Evolutionary conservation across 495 filamentous ascomycete genomes (phyloP).

Genomic region (Aspergillus ellipticus): DNA sequence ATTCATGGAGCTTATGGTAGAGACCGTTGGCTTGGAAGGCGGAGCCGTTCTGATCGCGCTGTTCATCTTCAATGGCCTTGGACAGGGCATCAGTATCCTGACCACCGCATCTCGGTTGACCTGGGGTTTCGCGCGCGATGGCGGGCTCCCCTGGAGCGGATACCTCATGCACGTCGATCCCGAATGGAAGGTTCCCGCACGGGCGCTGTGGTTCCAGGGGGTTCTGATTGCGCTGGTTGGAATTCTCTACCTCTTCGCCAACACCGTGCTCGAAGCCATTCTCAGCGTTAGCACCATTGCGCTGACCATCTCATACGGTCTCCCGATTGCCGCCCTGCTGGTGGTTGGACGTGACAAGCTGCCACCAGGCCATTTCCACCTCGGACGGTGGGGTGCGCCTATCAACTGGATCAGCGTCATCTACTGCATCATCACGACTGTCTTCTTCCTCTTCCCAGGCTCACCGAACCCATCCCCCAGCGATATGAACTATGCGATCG

Average conservation of each 20-base stretch:
- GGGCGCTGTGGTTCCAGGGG: conserved; percentile 43
- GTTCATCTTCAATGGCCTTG: conserved; percentile 48
- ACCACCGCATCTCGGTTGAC: conserved; percentile 51
- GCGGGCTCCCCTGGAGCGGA: conserved; percentile 44
- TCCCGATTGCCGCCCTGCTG: conserved; percentile 37
- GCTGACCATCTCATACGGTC: conserved; percentile 41
- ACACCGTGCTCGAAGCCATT: conserved; percentile 43
- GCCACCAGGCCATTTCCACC: conserved; percentile 33
- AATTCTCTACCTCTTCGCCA: conserved; percentile 44
- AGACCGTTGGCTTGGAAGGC: conserved; percentile 37
- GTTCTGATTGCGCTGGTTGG: conserved; percentile 41
- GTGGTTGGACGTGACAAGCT: conserved; percentile 40
- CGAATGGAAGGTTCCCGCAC: conserved; percentile 41
- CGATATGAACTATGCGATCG: conserved; percentile 48
- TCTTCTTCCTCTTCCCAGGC: conserved; percentile 45
- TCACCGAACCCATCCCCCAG: conserved; percentile 32
- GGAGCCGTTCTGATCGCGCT: conserved; percentile 38
- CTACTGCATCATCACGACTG: conserved; percentile 39
- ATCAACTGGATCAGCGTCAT: conserved; percentile 39
- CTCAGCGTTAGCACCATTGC: conserved; percentile 46
- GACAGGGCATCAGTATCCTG: conserved; percentile 41
- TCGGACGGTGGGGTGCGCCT: conserved; percentile 30
- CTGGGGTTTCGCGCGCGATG: conserved; percentile 58
- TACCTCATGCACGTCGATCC: conserved; percentile 43
- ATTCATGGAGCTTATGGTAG: conserved; percentile 44